phyloP scores from a whole-genome alignment of 2,329 filamentous ascomycete species.

The Pseudopyricularia cyperi region DNA sequence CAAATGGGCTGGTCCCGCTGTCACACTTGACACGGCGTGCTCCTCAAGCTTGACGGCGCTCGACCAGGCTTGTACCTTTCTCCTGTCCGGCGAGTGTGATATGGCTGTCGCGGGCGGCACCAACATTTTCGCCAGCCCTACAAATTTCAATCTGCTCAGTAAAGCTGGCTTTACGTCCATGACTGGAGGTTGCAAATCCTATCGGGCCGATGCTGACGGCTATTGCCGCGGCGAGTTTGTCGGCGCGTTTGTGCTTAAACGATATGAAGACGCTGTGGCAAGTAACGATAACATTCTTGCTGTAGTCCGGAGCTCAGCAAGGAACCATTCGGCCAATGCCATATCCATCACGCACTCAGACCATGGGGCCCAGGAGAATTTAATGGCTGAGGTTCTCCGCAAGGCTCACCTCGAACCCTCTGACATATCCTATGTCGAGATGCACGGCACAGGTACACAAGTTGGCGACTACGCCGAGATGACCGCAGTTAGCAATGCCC shows the following conservation, averaged over 20 bases:
- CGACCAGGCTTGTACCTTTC: constrained; percentile 50
- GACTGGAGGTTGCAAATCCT: constrained; percentile 33
- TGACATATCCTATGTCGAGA: constrained; percentile 51
- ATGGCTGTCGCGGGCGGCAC: constrained; percentile 52
- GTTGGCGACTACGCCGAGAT: constrained; percentile 51
- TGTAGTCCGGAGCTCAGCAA: constrained; percentile 45
- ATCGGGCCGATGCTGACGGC: constrained; percentile 50
- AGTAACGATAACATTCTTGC: constrained; percentile 38
- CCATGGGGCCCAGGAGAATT: constrained; percentile 40
- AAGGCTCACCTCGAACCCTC: constrained; percentile 43
- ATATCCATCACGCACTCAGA: constrained; percentile 52
- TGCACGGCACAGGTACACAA: constrained; percentile 57
- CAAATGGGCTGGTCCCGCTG: constrained; percentile 23
- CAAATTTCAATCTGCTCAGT: constrained; percentile 51
- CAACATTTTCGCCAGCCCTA: constrained; percentile 39
- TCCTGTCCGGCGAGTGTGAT: constrained; percentile 47
- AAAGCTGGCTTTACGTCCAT: constrained; percentile 50
- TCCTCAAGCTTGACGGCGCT: constrained; percentile 24
- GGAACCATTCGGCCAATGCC: constrained; percentile 51
- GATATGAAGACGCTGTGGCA: constrained; percentile 28
- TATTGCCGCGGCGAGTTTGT: constrained; percentile 30
- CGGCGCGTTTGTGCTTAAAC: constrained; percentile 29
- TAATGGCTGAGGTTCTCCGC: constrained; percentile 42
- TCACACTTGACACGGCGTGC: constrained; percentile 26
- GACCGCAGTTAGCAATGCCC: constrained; percentile 33